phyloP scores from a whole-genome alignment of 1,284 basidiomycete species.

The Calocybe gambosa region DNA sequence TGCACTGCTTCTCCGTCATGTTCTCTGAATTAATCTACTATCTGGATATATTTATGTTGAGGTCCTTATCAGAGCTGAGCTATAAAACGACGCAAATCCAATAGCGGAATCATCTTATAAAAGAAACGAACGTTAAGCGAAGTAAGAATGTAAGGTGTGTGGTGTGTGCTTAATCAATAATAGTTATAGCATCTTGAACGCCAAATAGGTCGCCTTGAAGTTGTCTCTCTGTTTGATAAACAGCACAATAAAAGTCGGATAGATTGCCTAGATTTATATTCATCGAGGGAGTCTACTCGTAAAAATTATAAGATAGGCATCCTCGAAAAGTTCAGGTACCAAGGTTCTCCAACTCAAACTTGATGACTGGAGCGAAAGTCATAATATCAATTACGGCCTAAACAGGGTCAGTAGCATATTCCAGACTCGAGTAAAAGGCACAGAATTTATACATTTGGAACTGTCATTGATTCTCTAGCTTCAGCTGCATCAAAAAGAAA shows the following conservation, averaged over 20 bases:
- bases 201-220: background rate
- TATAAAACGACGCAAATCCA: no score
- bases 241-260: background rate
- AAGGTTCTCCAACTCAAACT: background rate
- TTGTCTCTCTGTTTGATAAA: background rate
- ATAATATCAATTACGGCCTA: background rate
- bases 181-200: background rate
- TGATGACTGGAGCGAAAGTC: background rate
- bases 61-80: no score
- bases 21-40: no score
- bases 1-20: no score
- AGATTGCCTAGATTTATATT: background rate
- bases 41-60: no score
- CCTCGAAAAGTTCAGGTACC: background rate
- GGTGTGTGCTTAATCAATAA: background rate
- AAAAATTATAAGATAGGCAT: background rate
- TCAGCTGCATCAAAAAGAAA: background rate
- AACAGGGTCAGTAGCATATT: background rate
- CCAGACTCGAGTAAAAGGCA: background rate
- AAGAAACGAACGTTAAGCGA: no score
- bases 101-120: no score
- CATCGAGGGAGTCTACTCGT: background rate
- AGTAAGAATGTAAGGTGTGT: no score
- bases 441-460: background rate
- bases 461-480: background rate